Evolutionary conservation across 2,329 filamentous ascomycete species (phyloP).

Genomic region (Paramyrothecium roridum): DNA sequence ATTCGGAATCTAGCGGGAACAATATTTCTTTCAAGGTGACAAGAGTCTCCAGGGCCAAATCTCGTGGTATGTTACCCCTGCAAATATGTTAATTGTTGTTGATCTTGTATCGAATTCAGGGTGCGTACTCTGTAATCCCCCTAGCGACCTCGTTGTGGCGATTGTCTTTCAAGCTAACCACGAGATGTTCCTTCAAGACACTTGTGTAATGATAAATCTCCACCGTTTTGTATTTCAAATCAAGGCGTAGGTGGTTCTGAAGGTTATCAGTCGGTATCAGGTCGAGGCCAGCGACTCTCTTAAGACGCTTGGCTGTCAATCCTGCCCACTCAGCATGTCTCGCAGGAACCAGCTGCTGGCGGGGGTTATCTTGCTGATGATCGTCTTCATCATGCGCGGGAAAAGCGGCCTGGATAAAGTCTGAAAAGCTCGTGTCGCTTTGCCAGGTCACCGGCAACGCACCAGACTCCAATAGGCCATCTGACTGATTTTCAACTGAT

Average conservation of each 20-base stretch:
- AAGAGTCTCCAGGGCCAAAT: conserved; percentile 3
- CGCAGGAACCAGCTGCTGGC: background rate
- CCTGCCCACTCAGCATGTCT: background rate
- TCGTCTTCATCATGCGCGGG: background rate
- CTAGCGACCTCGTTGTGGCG: background rate
- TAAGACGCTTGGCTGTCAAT: conserved; percentile 3
- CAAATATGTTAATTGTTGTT: background rate
- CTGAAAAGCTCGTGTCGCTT: background rate
- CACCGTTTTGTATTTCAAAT: conserved; percentile 2
- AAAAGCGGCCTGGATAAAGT: background rate
- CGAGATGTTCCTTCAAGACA: conserved; percentile 5
- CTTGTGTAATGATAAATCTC: conserved; percentile 7
- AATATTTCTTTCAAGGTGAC: background rate
- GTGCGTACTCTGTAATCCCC: background rate
- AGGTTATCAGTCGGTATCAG: conserved; percentile 7
- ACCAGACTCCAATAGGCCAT: conserved; percentile 4
- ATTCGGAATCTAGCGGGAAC: conserved; percentile 1
- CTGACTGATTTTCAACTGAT: conserved; percentile 3
- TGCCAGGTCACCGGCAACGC: conserved; percentile 3
- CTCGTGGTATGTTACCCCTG: background rate
- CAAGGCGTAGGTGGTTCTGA: conserved; percentile 4
- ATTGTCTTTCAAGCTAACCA: background rate
- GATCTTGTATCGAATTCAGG: background rate
- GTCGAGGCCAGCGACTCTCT: conserved; percentile 6
- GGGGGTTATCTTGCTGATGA: background rate